These are phyloP conservation scores for Paralagenidium karlingii DNA, from an alignment of 352 stramenopile species.

Conservation along the genomic window DNA sequence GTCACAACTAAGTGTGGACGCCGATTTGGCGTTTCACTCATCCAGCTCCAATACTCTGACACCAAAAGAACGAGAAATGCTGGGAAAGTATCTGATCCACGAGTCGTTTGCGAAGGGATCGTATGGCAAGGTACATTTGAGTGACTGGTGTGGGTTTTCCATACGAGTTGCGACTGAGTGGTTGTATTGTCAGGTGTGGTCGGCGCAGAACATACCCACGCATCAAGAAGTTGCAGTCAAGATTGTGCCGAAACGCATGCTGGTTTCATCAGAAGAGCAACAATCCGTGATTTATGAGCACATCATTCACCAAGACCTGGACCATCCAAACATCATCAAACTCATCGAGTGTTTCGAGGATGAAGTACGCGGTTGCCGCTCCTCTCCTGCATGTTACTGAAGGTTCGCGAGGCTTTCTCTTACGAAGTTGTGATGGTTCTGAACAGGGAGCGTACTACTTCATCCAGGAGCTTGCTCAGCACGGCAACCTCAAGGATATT, in stretches of 20 bases:
- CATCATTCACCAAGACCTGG: slow-evolving; percentile 46
- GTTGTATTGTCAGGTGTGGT: slow-evolving; percentile 6
- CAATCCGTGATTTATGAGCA: slow-evolving; percentile 60
- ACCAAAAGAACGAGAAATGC: slow-evolving; percentile 44
- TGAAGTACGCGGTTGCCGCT: too few species aligned
- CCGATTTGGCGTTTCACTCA: too few species aligned
- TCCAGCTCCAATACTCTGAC: too few species aligned
- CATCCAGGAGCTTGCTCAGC: slow-evolving; percentile 50
- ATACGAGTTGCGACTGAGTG: not conserved
- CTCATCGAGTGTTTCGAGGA: slow-evolving; percentile 65
- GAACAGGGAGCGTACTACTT: slow-evolving; percentile 61
- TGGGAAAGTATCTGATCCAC: slow-evolving; percentile 56
- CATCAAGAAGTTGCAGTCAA: slow-evolving; percentile 55
- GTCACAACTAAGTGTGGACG: too few species aligned
- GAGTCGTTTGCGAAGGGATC: slow-evolving; percentile 58
- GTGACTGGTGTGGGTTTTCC: too few species aligned
- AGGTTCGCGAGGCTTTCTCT: not conserved
- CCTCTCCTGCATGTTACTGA: not conserved
- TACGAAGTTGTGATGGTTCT: slow-evolving; percentile 1
- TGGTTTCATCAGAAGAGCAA: slow-evolving; percentile 55
- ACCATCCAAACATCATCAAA: slow-evolving; percentile 64
- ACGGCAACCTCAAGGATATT: slow-evolving; percentile 31
- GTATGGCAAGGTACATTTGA: slow-evolving; percentile 57
- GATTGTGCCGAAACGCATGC: slow-evolving; percentile 63
- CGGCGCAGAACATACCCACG: slow-evolving; percentile 31